phyloP scores from a whole-genome alignment of 129 eudicot genomes.

The Flaveria brownii region DNA sequence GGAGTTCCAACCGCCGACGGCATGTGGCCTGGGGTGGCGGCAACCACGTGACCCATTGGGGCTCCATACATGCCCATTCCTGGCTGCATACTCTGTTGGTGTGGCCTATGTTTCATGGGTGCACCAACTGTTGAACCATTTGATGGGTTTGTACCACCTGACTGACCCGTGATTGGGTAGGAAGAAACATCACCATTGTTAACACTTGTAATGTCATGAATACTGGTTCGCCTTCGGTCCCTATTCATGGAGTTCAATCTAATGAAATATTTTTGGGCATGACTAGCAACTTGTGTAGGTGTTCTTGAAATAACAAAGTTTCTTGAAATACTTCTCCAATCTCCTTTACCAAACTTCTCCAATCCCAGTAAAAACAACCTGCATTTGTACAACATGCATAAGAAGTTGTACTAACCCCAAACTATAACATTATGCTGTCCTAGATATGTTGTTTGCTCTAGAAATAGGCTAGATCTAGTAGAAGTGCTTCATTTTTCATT shows the following conservation, averaged over 20 bases:
- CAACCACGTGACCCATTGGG: constrained; percentile 79
- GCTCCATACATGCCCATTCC: constrained; percentile 86
- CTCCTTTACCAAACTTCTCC: constrained; percentile 96
- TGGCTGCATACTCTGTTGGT: constrained; percentile 52
- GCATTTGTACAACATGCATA: constrained; percentile 29
- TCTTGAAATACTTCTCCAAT: constrained; percentile 97
- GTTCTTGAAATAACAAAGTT: constrained; percentile 90
- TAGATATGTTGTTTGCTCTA: not conserved
- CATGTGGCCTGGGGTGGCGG: constrained; percentile 63
- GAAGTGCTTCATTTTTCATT: not conserved
- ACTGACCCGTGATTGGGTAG: constrained; percentile 83
- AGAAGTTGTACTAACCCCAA: constrained; percentile 20
- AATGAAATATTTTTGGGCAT: constrained; percentile 92
- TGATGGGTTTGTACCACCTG: constrained; percentile 41
- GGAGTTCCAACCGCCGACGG: constrained; percentile 95
- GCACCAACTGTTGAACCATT: constrained; percentile 34
- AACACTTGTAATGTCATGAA: constrained; percentile 87
- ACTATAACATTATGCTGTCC: not conserved
- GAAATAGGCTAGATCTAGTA: constrained; percentile 22
- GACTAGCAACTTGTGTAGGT: constrained; percentile 96
- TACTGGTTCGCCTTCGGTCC: constrained; percentile 89
- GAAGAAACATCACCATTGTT: constrained; percentile 59
- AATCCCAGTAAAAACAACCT: constrained; percentile 85
- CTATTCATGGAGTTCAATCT: constrained; percentile 81
- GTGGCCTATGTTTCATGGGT: constrained; percentile 54